Evolutionary conservation across 148 eudicot species (phyloP), one percentile per base, ranked within the genome.

Genomic region (Diospyros lotus): DNA sequence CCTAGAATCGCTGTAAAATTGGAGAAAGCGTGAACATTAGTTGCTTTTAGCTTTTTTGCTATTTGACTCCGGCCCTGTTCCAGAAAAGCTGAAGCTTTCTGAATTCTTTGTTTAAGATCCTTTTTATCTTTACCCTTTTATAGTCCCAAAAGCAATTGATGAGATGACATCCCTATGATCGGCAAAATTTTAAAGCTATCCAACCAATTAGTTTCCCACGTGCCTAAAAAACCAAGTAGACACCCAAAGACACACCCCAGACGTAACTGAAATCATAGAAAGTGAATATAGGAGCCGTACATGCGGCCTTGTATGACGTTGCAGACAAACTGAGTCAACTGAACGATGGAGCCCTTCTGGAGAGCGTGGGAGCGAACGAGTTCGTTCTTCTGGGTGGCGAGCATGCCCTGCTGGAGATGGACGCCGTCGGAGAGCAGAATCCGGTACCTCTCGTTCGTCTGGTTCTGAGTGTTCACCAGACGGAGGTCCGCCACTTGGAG

Each of bases 381-480:
- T 1, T 81, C 86, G 76, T 93, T 91, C 2, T 54, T 79, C 83
- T 93, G 98, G 3, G 94, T 89, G 1, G 89, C 94, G 18, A 93
- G 88, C 94, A 93, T 93, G 0, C 92, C 96, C 52, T 93, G 98
- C 68, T 85, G 92, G 15, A 73, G 13, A 60, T 84, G 84, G 4
- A 54, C 1, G 0, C 98, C 98, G 40, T 93, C 96, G 5, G 98
- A 93, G 0, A 93, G 72, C 68, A 91, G 3, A 18, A 91, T 39
- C 2, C 94, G 88, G 43, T 81, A 93, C 45, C 96, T 75, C 71
- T 93, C 92, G 8, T 48, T 69, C 12, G 42, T 73, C 58, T 76
- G 75, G 50, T 64, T 82, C 64, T 77, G 73, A 0, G 93, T 73
- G 50, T 79, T 86, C 44, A 91, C 84, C 1, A 82, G 69, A 9